These are phyloP conservation scores for Eucalyptus tenuipes DNA, from an alignment of 345 rosid species.

Conservation along the genomic window DNA sequence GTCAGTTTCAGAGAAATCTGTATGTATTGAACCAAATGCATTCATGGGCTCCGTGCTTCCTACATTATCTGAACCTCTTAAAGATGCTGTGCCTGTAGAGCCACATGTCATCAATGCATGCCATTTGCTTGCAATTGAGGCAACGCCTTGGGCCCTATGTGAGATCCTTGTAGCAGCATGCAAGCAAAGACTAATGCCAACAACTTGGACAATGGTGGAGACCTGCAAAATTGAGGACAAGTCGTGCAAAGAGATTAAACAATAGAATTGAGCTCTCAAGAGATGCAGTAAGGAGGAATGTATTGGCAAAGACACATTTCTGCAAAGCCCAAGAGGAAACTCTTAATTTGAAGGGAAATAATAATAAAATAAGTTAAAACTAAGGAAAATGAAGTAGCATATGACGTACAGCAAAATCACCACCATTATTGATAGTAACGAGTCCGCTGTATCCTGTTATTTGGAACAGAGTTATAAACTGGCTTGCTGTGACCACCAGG, in stretches of 20 bases:
- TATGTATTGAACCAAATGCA: constrained; percentile 12
- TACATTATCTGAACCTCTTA: constrained; percentile 31
- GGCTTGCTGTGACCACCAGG: constrained; percentile 67
- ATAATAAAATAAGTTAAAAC: neutral
- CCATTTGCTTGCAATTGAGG: constrained; percentile 74
- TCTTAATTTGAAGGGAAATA: neutral
- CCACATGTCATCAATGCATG: constrained; percentile 72
- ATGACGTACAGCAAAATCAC: constrained; percentile 80
- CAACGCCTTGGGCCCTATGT: constrained; percentile 70
- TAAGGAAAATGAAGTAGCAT: neutral
- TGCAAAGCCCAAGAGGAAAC: neutral
- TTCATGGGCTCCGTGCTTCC: constrained; percentile 30
- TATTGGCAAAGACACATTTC: neutral
- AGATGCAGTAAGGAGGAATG: neutral
- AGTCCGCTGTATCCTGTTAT: constrained; percentile 59
- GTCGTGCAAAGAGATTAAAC: neutral
- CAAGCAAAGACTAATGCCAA: constrained; percentile 65
- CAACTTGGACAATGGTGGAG: constrained; percentile 72
- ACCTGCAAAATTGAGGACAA: constrained; percentile 23
- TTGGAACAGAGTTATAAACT: constrained; percentile 62
- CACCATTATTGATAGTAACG: constrained; percentile 57
- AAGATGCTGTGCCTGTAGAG: constrained; percentile 22
- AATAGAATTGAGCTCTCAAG: neutral
- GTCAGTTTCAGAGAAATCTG: constrained; percentile 66
- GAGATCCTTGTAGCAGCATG: constrained; percentile 91